Base-by-base conservation (phyloP, 2,329 filamentous ascomycete genomes). In the Exophiala xenobiotica region DNA sequence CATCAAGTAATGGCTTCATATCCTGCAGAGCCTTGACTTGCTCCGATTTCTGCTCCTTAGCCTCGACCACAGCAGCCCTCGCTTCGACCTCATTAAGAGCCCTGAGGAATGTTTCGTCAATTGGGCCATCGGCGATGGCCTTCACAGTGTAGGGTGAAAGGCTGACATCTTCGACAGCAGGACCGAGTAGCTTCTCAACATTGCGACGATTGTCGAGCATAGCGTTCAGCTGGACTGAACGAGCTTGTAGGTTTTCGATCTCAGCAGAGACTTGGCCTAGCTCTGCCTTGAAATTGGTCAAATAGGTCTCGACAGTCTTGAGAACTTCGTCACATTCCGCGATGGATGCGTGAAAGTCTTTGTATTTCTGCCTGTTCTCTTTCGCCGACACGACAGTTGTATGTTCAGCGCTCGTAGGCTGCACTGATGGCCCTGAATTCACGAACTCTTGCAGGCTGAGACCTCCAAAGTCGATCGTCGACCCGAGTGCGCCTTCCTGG, bases 221-320 rank as follows among this genome's bases (percentile, higher is more conserved):
- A 27, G 88, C 83, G 62, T 90, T 96, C 53, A 99, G 72, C 6
- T 86, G 83, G 8, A 86, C 81, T 0, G 93, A 99, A 40, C 93
- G 83, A 45, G 86, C 85, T 71, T 99, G 93, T 33, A 99, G 74
- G 2, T 85, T 90, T 70, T 99, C 93, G 45, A 99, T 99, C 67
- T 99, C 93, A 5, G 90, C 86, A 1, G 93, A 96, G 9, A 99
- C 93, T 11, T 84, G 82, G 6, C 90, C 92, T 8, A 99, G 81
- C 68, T 99, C 95, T 54, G 90, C 88, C 66, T 95, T 90, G 66
- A 99, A 99, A 68, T 86, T 92, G 29, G 88, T 88, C 46, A 99
- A 78, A 67, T 96, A 97, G 24, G 82, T 85, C 72, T 99, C 92
- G 48, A 99, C 93, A 0, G 91, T 96, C 69, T 85, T 88, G 39